Percentiles rank a stretch among this genome's conserved stretches.
These are phyloP conservation scores for Echium plantagineum DNA, from an alignment of 257 asterid species.

Conservation along the genomic window DNA sequence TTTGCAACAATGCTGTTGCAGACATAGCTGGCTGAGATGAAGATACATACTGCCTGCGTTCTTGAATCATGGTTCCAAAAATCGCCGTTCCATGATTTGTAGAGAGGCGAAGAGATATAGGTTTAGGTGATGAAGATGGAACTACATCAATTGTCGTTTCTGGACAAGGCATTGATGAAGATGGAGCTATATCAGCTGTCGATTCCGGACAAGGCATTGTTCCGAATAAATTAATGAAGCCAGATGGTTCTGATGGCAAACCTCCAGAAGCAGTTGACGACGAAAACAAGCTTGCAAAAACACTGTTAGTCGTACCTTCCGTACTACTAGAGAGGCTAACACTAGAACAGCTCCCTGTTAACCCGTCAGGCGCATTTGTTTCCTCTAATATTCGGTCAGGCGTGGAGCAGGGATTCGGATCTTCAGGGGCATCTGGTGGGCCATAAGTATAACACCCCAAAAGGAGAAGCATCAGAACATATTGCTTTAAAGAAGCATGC, in stretches of 20 bases:
- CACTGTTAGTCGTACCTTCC: slow-evolving; percentile 44
- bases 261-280: slow-evolving; percentile 49
- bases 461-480: slow-evolving; percentile 10
- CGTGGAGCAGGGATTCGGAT: slow-evolving; percentile 18
- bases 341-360: slow-evolving; percentile 33
- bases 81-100: slow-evolving; percentile 47
- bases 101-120: slow-evolving; percentile 48
- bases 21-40: slow-evolving; percentile 63
- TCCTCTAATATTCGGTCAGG: slow-evolving; percentile 38
- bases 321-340: slow-evolving; percentile 38
- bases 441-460: slow-evolving; percentile 5
- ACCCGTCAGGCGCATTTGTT: slow-evolving; percentile 20
- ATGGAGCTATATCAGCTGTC: slow-evolving; percentile 16
- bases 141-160: slow-evolving; percentile 17
- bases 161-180: slow-evolving; percentile 35
- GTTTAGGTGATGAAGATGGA: slow-evolving; percentile 44
- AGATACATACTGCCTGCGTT: slow-evolving; percentile 48
- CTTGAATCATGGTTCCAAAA: slow-evolving; percentile 45
- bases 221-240: slow-evolving; percentile 32
- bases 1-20: slow-evolving; percentile 80
- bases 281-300: slow-evolving; percentile 63
- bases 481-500: slow-evolving; percentile 13
- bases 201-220: slow-evolving; percentile 24
- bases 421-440: slow-evolving; percentile 33
- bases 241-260: slow-evolving; percentile 38